Evolutionary conservation across 495 filamentous ascomycete genomes (phyloP).

Genomic region (Penicillium pulvis): DNA sequence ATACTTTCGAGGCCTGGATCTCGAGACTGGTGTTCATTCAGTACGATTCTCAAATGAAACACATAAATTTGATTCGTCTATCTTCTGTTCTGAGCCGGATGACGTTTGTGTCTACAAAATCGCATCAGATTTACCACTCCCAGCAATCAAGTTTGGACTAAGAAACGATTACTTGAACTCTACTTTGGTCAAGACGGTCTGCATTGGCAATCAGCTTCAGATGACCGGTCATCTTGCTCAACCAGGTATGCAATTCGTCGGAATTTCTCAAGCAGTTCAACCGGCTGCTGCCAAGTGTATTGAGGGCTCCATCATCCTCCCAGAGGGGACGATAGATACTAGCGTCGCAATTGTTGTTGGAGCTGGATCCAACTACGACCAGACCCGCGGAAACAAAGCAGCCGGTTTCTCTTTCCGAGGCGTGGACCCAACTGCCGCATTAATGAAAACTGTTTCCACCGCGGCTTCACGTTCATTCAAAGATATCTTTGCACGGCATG

Average conservation of each 20-base stretch:
- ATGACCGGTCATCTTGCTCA: conserved; percentile 30
- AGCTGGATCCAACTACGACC: conserved; percentile 50
- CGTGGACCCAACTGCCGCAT: conserved; percentile 37
- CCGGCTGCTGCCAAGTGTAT: conserved; percentile 16
- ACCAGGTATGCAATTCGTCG: conserved; percentile 42
- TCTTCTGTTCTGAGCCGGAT: conserved; percentile 50
- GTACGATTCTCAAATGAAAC: conserved; percentile 4
- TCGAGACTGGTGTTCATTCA: conserved; percentile 42
- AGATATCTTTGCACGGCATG: conserved; percentile 34
- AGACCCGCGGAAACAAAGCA: conserved; percentile 42
- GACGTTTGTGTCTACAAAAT: conserved; percentile 51
- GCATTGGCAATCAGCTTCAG: conserved; percentile 25
- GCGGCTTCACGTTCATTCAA: conserved; percentile 31
- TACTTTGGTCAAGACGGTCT: conserved; percentile 25
- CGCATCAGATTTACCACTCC: conserved; percentile 30
- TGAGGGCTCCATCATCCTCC: conserved; percentile 10
- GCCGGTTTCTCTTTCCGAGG: conserved; percentile 48
- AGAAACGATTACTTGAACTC: conserved; percentile 31
- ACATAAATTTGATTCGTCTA: conserved; percentile 7
- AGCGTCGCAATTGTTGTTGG: conserved; percentile 35
- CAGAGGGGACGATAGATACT: not conserved
- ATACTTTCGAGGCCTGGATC: conserved; percentile 46
- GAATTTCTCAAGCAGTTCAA: conserved; percentile 11
- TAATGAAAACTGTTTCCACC: conserved; percentile 30
- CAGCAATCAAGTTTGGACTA: conserved; percentile 34